A percentile compares a stretch with the other conserved stretches of the same genome.
Evolutionary conservation across 805 yeast species (phyloP).

Genomic region (Danielia oregonensis): DNA sequence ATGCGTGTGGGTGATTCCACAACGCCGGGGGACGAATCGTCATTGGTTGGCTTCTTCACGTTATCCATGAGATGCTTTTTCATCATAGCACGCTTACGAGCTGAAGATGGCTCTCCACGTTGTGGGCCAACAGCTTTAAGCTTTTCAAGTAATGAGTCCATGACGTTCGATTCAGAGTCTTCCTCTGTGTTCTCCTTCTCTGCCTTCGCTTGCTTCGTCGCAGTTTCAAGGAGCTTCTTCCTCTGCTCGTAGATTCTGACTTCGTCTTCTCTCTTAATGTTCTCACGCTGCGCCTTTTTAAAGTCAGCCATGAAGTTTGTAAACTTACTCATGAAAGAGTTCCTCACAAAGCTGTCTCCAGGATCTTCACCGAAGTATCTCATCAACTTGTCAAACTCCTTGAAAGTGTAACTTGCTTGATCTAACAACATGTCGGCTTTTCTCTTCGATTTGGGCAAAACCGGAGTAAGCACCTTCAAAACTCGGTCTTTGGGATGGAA

Average conservation of each 20-base stretch:
- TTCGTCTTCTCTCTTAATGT: constrained; percentile 65
- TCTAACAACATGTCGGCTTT: constrained; percentile 48
- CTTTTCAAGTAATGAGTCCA: constrained; percentile 84
- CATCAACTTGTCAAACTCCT: constrained; percentile 57
- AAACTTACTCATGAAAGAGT: constrained; percentile 60
- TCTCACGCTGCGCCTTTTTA: constrained; percentile 62
- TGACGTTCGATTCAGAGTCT: constrained; percentile 52
- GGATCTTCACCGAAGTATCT: constrained; percentile 70
- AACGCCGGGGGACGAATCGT: background rate
- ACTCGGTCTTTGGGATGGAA: constrained; percentile 68
- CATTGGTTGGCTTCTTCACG: constrained; percentile 13
- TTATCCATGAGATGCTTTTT: constrained; percentile 54
- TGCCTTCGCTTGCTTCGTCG: constrained; percentile 26
- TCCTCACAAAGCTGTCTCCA: constrained; percentile 49
- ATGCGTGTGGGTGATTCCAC: background rate
- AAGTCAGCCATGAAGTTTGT: constrained; percentile 57
- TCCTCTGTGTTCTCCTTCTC: constrained; percentile 26
- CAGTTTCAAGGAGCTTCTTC: constrained; percentile 56
- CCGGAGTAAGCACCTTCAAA: constrained; percentile 49
- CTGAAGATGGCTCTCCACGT: constrained; percentile 72
- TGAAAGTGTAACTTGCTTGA: constrained; percentile 48
- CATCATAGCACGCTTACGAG: constrained; percentile 75
- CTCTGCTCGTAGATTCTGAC: constrained; percentile 70
- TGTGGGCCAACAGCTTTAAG: constrained; percentile 82
- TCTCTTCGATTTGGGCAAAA: constrained; percentile 51